phyloP scores from a whole-genome alignment of 345 rosid genomes.

The Kandelia obovata region DNA sequence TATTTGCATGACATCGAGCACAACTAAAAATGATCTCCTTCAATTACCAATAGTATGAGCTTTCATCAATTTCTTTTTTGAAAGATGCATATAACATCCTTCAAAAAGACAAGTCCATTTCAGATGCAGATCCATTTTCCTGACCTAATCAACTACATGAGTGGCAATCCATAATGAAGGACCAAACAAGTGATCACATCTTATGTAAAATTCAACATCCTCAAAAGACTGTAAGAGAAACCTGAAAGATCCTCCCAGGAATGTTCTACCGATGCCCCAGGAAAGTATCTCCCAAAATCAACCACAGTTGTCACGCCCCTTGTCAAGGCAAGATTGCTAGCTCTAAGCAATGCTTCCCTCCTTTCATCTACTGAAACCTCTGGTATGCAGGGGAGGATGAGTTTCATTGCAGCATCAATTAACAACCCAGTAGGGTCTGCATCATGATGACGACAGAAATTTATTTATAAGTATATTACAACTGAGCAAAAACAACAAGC shows the following conservation, averaged over 20 bases:
- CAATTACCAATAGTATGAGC: too few species aligned
- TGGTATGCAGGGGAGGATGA: conserved; percentile 49
- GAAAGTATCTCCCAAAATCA: conserved; percentile 82
- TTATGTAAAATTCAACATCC: conserved; percentile 4
- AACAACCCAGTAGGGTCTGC: conserved; percentile 83
- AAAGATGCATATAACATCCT: too few species aligned
- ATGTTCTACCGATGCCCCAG: conserved; percentile 56
- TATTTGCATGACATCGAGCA: background rate
- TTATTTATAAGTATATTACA: background rate
- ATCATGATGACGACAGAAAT: background rate
- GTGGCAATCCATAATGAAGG: background rate
- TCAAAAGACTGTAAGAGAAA: conserved; percentile 22
- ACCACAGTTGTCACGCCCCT: conserved; percentile 84
- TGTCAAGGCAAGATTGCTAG: conserved; percentile 64
- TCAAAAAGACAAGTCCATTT: too few species aligned
- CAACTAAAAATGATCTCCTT: background rate
- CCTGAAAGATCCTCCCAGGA: conserved; percentile 94
- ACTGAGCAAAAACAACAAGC: too few species aligned
- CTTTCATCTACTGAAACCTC: conserved; percentile 67
- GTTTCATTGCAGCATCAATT: conserved; percentile 85
- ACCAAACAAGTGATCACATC: conserved; percentile 2
- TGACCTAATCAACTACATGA: background rate
- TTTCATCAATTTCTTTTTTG: too few species aligned
- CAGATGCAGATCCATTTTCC: background rate
- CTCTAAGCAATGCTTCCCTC: conserved; percentile 77